Base-by-base conservation (phyloP, 2,329 filamentous ascomycete genomes). In the Spiromastix sp. region DNA sequence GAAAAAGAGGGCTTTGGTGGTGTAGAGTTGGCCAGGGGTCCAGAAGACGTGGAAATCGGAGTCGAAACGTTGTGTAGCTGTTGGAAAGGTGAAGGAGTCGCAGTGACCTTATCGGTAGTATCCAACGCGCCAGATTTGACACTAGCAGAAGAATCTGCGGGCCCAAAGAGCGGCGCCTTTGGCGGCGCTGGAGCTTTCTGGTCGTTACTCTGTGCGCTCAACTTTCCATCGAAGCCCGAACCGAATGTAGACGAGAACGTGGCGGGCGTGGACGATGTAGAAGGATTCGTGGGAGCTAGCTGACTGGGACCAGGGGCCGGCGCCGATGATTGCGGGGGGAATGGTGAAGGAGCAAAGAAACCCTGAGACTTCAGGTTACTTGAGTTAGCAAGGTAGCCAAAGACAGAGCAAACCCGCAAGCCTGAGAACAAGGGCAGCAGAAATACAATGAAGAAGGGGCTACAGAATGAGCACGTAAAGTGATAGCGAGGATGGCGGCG, bases 191-290 rank as follows among this genome's bases (percentile, higher is more conserved):
- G 25, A 22, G 34, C 6, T n/a, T 15, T 16, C 17, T 30, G 25
- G 10, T 9, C 27, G 9, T 15, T 10, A 5, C 10, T 29, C 19
- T n/a, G 16, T 19, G 20, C 16, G 16, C 30, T 29, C n/a, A 29
- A 30, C 2, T 8, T 9, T 10, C 30, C 15, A 21, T 15, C 20
- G 18, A 25, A 22, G 20, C 13, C 31, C 4, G 27, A 27, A 15
- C 37, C 30, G 18, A 35, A 40, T 12, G 37, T n/a, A 11, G 33
- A 29, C 21, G 22, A 30, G 19, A 36, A 36, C 12, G 34, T 22
- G 11, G 36, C 17, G 11, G 36, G 21, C 4, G 12, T 25, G 2
- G 32, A 27, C 11, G 38, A 24, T 11, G 26, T 19, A 20, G 30
- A 28, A 12, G 37, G 13, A 13, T 32, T 16, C 15, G n/a, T n/a